These are phyloP conservation scores for Syzygium jambos DNA, from an alignment of 345 rosid species.

Conservation along the genomic window DNA sequence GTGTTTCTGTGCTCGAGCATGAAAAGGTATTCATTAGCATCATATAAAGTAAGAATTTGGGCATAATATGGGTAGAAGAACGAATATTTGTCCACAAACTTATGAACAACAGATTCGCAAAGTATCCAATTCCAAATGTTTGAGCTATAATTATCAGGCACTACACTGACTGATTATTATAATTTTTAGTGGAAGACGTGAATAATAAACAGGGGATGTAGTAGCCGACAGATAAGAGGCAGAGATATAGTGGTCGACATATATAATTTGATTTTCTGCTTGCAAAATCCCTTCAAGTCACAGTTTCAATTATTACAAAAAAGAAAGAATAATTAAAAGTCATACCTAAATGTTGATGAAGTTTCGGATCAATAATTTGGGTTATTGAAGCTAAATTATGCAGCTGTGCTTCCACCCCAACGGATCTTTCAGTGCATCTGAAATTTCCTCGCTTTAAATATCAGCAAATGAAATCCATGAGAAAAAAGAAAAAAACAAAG, in stretches of 20 bases:
- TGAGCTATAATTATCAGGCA: neutral
- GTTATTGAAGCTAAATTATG: constrained; percentile 77
- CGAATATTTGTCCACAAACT: neutral
- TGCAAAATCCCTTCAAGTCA: neutral
- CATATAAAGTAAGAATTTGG: neutral
- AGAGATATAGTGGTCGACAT: neutral
- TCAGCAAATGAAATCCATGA: neutral
- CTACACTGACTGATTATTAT: neutral
- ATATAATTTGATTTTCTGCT: neutral
- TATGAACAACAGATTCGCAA: neutral
- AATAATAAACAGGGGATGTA: neutral
- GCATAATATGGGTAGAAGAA: neutral
- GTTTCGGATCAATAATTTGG: constrained; percentile 89
- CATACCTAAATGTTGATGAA: constrained; percentile 91
- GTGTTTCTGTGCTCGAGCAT: constrained; percentile 43
- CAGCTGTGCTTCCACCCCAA: constrained; percentile 95
- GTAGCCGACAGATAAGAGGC: neutral
- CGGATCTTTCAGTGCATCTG: constrained; percentile 78
- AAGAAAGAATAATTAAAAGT: neutral
- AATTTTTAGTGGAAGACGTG: neutral
- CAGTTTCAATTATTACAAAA: neutral
- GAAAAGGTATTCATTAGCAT: neutral
- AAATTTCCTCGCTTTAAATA: constrained; percentile 79
- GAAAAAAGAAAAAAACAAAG: constrained; percentile 8
- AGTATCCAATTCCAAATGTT: neutral